phyloP scores from a whole-genome alignment of 495 filamentous ascomycete genomes.

The Podospora tetraspora region DNA sequence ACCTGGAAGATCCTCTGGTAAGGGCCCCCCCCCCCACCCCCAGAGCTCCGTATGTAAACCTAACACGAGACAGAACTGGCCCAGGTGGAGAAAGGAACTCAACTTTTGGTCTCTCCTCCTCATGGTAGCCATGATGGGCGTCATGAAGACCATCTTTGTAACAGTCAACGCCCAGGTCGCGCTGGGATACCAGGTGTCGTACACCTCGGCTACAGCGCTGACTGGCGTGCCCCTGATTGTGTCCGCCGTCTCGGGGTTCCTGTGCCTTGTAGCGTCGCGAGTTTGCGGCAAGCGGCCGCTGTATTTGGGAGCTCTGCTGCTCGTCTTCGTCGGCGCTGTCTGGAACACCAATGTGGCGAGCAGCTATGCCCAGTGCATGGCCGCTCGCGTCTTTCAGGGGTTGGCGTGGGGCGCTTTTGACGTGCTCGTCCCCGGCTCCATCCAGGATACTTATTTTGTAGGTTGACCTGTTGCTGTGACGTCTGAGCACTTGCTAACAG shows the following conservation, averaged over 20 bases:
- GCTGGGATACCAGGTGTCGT: conserved; percentile 35
- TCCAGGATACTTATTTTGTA: conserved; percentile 51
- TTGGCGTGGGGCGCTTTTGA: conserved; percentile 52
- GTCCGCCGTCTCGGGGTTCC: conserved; percentile 39
- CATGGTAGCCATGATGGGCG: conserved; percentile 37
- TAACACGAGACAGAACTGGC: conserved; percentile 41
- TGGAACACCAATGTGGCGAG: conserved; percentile 44
- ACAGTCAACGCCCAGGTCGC: conserved; percentile 42
- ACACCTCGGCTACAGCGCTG: conserved; percentile 40
- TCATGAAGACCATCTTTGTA: conserved; percentile 48
- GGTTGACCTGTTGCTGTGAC: conserved; percentile 14
- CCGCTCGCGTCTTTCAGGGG: conserved; percentile 45
- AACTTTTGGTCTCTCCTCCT: conserved; percentile 40
- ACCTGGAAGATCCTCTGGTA: conserved; percentile 47
- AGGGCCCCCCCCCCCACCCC: conserved; percentile 3
- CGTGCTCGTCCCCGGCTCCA: conserved; percentile 40
- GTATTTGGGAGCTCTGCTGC: conserved; percentile 36
- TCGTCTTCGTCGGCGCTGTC: conserved; percentile 41
- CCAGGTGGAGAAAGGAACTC: conserved; percentile 44
- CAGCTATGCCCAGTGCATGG: conserved; percentile 43
- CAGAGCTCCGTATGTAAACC: background rate
- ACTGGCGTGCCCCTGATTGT: conserved; percentile 47
- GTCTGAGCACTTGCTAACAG: conserved; percentile 11
- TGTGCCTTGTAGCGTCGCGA: conserved; percentile 35
- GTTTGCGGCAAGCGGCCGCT: conserved; percentile 46